Base-by-base conservation (phyloP, 2,329 filamentous ascomycete species). In the Thermomyces lanuginosus region DNA sequence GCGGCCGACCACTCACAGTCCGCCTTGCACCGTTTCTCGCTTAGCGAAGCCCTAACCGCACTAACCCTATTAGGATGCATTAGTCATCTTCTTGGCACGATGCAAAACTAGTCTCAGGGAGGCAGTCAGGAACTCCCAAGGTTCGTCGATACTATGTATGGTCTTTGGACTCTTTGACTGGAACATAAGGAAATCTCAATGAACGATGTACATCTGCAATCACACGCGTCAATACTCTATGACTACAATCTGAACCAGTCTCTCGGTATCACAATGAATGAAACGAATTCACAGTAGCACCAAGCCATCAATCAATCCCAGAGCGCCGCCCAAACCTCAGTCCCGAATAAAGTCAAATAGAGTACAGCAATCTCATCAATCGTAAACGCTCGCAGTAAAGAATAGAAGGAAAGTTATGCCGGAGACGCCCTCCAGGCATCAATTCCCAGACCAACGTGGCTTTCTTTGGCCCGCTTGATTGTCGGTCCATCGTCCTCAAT, bases 361-460 rank as follows among this genome's bases (percentile, higher is more conserved):
- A 24, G 9, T 26, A 26, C 20, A 12, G 10, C 20, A 16, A 26
- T 26, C 14, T 26, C 24, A 9, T 31, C 15, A 31, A 13, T 27
- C 29, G 24, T 31, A 26, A 26, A 11, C 20, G 20, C 20, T 26
- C 20, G 15, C 24, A 26, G 13, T 17, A 18, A 18, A 26, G 20
- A 17, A 12, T 8, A 15, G 10, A 20, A 42, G 36, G 8, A 8
- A n/a, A 34, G 36, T 34, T 47, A 46, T 44, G 37, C 30, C 35
- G 30, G 36, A 29, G 33, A 38, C 19, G 43, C 36, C 37, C 36
- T 32, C 44, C 42, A 56, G 27, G 45, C 51, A 24, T 61, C 61
- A 46, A 72, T 71, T 26, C 69, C 67, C 26, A 72, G 48, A 29
- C 68, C 69, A 44, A 71, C 56, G 29, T 53, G 52, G 16, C 58